phyloP scores from a whole-genome alignment of 1,139 yeast genomes.

The Blastobotrys elegans region DNA sequence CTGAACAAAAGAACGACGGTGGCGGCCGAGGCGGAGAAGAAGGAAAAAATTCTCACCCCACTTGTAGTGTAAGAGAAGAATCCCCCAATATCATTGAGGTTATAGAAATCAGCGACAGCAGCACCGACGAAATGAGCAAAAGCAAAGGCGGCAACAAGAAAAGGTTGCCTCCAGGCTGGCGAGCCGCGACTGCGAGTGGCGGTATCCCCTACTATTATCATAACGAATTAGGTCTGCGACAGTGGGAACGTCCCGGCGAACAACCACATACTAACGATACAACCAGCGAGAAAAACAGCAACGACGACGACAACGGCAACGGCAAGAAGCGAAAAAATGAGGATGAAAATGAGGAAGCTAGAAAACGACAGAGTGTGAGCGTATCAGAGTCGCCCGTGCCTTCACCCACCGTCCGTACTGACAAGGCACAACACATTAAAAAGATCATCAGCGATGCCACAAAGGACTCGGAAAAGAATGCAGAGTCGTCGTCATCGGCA shows the following conservation, averaged over 20 bases:
- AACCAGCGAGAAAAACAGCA: constrained; percentile 1
- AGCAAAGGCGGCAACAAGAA: not conserved
- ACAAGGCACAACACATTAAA: not conserved
- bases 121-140: constrained; percentile 1
- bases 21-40: not conserved
- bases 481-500: no score
- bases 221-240: constrained; percentile 41
- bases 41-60: not conserved
- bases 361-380: not conserved
- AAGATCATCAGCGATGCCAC: not conserved
- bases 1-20: constrained; percentile 8
- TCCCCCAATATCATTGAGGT: not conserved
- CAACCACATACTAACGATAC: constrained; percentile 1
- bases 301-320: not conserved
- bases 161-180: constrained; percentile 33
- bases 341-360: constrained; percentile 1
- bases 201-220: constrained; percentile 51
- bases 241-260: constrained; percentile 54
- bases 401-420: not conserved
- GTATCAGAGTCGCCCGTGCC: not conserved
- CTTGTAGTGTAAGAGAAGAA: not conserved
- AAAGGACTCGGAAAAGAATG: no score
- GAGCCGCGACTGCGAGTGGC: constrained; percentile 27
- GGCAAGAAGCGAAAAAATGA: constrained; percentile 3
- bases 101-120: constrained; percentile 1